Percentiles rank a stretch among this genome's conserved stretches.
These are phyloP conservation scores for Dimocarpus longan DNA, from an alignment of 345 rosid genomes.

Conservation along the genomic window DNA sequence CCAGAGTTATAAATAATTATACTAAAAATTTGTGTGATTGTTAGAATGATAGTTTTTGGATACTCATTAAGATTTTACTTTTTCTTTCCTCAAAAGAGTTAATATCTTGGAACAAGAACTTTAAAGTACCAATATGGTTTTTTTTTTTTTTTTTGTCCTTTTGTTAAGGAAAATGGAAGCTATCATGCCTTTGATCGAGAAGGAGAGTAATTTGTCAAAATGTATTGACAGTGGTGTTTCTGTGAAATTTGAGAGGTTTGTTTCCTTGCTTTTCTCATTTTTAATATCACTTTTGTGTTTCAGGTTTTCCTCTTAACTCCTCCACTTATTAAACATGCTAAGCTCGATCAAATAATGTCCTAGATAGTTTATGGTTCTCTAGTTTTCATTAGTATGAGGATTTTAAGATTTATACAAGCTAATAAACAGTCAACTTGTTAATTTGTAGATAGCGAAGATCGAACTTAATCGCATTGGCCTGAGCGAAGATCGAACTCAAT, in stretches of 20 bases:
- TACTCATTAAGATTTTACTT: neutral
- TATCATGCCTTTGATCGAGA: conserved; percentile 89
- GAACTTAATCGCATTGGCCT: conserved; percentile 95
- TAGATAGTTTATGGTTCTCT: neutral
- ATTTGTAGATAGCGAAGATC: conserved; percentile 73
- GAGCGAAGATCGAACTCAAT: conserved; percentile 88
- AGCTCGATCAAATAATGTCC: neutral
- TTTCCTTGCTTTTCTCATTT: neutral
- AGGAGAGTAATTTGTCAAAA: conserved; percentile 75
- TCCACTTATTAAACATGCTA: conserved; percentile 1
- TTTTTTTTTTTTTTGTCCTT: conserved; percentile 1
- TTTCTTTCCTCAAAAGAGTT: neutral
- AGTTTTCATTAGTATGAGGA: neutral
- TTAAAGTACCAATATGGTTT: conserved; percentile 5
- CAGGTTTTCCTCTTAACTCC: neutral
- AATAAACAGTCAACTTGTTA: conserved; percentile 13
- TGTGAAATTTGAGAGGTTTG: conserved; percentile 67
- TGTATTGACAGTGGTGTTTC: conserved; percentile 70
- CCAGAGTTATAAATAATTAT: neutral
- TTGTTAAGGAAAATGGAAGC: conserved; percentile 80
- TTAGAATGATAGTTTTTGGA: neutral
- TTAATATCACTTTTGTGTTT: neutral
- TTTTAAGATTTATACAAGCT: neutral
- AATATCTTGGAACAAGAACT: neutral
- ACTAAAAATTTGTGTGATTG: neutral